Percentiles rank a stretch among this genome's conserved stretches.
These are phyloP conservation scores for Staphylotrichum longicolle DNA, from an alignment of 495 filamentous ascomycete genomes.

Conservation along the genomic window DNA sequence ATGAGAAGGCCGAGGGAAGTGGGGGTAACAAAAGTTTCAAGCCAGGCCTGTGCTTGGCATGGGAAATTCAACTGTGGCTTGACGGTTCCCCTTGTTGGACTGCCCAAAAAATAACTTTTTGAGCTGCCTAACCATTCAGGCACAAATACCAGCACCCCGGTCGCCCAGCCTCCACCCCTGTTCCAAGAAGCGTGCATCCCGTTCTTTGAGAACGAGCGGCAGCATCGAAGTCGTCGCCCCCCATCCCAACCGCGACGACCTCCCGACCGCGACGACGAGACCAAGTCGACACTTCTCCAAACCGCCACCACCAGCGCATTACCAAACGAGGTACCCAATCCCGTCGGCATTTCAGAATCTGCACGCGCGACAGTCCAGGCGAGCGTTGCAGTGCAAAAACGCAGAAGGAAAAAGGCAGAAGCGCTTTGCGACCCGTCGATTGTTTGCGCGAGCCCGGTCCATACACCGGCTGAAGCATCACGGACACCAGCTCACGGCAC, in stretches of 20 bases:
- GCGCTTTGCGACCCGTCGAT: conserved; percentile 1
- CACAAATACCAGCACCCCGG: not conserved
- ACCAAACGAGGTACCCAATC: not conserved
- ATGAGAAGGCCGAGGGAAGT: too few relatives aligned
- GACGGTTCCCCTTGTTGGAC: too few relatives aligned
- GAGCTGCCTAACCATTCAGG: not conserved
- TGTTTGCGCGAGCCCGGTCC: not conserved
- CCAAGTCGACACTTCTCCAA: not conserved
- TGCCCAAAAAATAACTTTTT: too few relatives aligned
- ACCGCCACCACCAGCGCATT: not conserved
- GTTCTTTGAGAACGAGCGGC: conserved; percentile 3
- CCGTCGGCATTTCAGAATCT: not conserved
- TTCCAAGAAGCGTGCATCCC: conserved; percentile 6
- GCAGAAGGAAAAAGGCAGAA: not conserved
- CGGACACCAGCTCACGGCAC: not conserved
- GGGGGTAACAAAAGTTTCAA: too few relatives aligned
- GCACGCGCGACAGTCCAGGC: not conserved
- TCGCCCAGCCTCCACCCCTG: not conserved
- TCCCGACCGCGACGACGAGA: too few relatives aligned
- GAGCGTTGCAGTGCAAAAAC: not conserved
- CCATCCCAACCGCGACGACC: not conserved
- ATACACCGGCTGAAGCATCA: not conserved
- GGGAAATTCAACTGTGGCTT: too few relatives aligned
- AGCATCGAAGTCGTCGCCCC: not conserved
- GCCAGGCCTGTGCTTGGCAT: too few relatives aligned